A percentile compares a stretch with the other conserved stretches of the same genome.
Evolutionary conservation across 345 rosid genomes (phyloP).

Genomic region (Rhodomyrtus tomentosa): DNA sequence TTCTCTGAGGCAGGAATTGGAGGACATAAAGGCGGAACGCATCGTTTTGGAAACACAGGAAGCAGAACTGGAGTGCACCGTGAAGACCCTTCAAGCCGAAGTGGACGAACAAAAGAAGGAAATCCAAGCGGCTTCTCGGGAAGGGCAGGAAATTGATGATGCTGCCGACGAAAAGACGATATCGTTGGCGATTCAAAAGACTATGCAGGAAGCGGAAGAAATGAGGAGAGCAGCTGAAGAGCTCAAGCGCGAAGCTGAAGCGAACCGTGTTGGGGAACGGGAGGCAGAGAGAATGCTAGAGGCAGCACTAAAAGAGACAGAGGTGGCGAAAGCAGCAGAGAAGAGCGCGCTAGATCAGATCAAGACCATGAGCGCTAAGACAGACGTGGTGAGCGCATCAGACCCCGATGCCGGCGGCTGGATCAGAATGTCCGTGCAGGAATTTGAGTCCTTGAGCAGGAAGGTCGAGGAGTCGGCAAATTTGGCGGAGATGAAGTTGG

Average conservation of each 20-base stretch:
- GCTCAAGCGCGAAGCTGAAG: constrained; percentile 38
- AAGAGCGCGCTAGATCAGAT: constrained; percentile 36
- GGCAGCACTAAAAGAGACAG: constrained; percentile 23
- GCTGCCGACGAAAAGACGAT: not conserved
- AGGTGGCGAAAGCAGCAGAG: constrained; percentile 51
- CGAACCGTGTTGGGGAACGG: constrained; percentile 14
- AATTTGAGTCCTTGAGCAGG: constrained; percentile 36
- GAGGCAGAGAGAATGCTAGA: constrained; percentile 42
- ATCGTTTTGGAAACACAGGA: constrained; percentile 16
- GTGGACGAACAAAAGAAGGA: not conserved
- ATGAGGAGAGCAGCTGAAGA: constrained; percentile 23
- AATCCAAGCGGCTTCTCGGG: not conserved
- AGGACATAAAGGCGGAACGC: constrained; percentile 32
- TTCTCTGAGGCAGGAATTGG: constrained; percentile 40
- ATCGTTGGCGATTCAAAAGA: constrained; percentile 30
- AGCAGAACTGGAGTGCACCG: constrained; percentile 9
- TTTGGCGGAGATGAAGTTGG: constrained; percentile 33
- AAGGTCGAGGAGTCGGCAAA: constrained; percentile 38
- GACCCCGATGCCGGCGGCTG: constrained; percentile 7
- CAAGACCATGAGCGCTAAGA: constrained; percentile 26
- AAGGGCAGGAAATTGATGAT: not conserved
- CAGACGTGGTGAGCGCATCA: not conserved
- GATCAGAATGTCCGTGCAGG: constrained; percentile 46
- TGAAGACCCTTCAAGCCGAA: not conserved
- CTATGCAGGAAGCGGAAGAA: constrained; percentile 42